Percentiles rank a stretch among this genome's conserved stretches.
These are phyloP conservation scores for Echria macrotheca DNA, from an alignment of 495 filamentous ascomycete species.

Conservation along the genomic window DNA sequence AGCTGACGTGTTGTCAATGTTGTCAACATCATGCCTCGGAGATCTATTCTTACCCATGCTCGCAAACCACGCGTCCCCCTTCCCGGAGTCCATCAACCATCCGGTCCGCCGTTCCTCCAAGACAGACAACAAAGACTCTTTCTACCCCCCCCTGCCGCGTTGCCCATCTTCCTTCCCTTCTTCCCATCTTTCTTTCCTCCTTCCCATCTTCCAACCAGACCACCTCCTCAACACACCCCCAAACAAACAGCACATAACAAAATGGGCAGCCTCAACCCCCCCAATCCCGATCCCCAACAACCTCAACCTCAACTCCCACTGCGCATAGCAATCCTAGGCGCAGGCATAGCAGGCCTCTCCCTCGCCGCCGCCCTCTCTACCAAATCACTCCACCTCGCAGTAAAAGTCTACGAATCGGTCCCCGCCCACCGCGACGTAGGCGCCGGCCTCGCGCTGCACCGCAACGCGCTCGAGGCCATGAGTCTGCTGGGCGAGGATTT, in stretches of 20 bases:
- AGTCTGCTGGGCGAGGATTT: constrained; percentile 29
- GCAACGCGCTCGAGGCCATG: constrained; percentile 36
- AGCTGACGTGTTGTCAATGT: no score
- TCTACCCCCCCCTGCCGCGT: no score
- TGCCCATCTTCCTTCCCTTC: not conserved
- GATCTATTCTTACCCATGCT: no score
- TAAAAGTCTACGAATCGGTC: constrained; percentile 30
- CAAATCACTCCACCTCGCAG: constrained; percentile 27
- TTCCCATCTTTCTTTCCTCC: not conserved
- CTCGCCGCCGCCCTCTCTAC: constrained; percentile 31
- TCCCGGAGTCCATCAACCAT: no score
- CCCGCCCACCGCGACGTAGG: constrained; percentile 29
- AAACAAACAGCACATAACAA: not conserved
- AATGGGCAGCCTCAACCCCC: no score
- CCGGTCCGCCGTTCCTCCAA: no score
- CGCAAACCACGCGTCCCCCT: no score
- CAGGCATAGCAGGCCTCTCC: constrained; percentile 32
- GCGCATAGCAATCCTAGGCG: constrained; percentile 32
- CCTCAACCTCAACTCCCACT: constrained; percentile 7
- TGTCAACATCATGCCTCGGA: no score
- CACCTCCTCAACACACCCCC: not conserved
- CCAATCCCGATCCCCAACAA: no score
- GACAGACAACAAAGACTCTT: no score
- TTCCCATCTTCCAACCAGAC: not conserved
- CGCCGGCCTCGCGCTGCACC: constrained; percentile 34